phyloP scores from a whole-genome alignment of 2,329 filamentous ascomycete genomes.

The Fusarium xylarioides region DNA sequence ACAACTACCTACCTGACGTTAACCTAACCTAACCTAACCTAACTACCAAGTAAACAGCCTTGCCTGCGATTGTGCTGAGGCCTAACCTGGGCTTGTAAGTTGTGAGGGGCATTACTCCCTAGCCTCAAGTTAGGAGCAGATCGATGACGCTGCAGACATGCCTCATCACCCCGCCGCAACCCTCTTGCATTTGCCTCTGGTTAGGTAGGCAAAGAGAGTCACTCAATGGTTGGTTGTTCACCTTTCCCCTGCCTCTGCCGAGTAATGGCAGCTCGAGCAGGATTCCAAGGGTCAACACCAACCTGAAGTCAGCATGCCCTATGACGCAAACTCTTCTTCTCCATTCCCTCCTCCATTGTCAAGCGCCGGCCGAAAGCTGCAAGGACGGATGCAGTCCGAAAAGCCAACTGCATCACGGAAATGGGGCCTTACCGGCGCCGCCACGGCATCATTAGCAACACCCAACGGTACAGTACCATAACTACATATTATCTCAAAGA shows the following conservation, averaged over 20 bases:
- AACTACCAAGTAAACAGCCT: background rate
- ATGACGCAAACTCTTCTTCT: conserved; percentile 37
- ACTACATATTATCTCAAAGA: background rate
- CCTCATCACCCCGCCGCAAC: conserved; percentile 21
- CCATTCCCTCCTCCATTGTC: background rate
- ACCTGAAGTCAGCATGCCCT: conserved; percentile 22
- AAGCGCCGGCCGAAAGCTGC: conserved; percentile 24
- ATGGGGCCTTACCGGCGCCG: conserved; percentile 14
- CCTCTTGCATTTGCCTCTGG: conserved; percentile 7
- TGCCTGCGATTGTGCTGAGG: background rate
- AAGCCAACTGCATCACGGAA: conserved; percentile 18
- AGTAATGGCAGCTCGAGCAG: conserved; percentile 7
- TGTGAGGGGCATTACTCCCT: background rate
- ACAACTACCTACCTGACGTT: background rate
- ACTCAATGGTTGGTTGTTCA: background rate
- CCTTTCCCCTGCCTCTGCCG: conserved; percentile 4
- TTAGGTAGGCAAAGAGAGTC: background rate
- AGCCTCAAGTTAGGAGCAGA: conserved; percentile 8
- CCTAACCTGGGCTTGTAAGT: background rate
- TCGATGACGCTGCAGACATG: conserved; percentile 35
- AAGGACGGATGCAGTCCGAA: conserved; percentile 17
- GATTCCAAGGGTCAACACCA: conserved; percentile 37
- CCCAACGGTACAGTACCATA: background rate
- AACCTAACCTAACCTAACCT: background rate
- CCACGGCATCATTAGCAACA: conserved; percentile 38